A percentile compares a stretch with the other conserved stretches of the same genome.
phyloP scores from a whole-genome alignment of 1,284 basidiomycete species.

The Pseudomicrostroma phylloplanum region DNA sequence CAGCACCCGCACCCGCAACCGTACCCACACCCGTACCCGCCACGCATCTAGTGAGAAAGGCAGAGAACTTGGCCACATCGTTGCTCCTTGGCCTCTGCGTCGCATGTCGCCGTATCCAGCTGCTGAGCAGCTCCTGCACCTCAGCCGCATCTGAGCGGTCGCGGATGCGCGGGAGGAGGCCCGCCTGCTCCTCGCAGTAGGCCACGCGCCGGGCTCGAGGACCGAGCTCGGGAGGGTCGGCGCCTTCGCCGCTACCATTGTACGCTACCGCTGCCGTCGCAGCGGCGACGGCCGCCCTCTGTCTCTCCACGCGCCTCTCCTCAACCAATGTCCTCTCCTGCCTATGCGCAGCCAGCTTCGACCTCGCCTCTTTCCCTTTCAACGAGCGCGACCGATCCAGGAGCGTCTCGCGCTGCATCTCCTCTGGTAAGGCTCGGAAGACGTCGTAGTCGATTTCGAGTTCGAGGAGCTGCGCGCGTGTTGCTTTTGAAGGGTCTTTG shows the following conservation, averaged over 20 bases:
- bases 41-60: background rate
- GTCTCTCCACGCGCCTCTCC: constrained; percentile 6
- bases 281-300: background rate
- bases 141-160: background rate
- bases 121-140: background rate
- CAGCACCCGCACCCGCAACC: too few relatives aligned
- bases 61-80: background rate
- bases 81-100: background rate
- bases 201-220: background rate
- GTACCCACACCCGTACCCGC: background rate
- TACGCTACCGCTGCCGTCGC: too few relatives aligned
- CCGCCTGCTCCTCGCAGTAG: background rate
- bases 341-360: constrained; percentile 3
- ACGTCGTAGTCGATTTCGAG: constrained; percentile 39
- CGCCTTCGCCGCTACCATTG: background rate
- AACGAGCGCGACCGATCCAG: background rate
- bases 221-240: too few relatives aligned
- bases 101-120: background rate
- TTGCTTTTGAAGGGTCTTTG: constrained; percentile 22
- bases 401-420: constrained; percentile 30
- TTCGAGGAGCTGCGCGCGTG: constrained; percentile 14
- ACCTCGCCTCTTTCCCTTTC: constrained; percentile 7
- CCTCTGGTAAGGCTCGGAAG: constrained; percentile 32
- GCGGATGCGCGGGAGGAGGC: background rate
- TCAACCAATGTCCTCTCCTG: constrained; percentile 7